phyloP scores from a whole-genome alignment of 116 monocot species.

The Iris pallida region DNA sequence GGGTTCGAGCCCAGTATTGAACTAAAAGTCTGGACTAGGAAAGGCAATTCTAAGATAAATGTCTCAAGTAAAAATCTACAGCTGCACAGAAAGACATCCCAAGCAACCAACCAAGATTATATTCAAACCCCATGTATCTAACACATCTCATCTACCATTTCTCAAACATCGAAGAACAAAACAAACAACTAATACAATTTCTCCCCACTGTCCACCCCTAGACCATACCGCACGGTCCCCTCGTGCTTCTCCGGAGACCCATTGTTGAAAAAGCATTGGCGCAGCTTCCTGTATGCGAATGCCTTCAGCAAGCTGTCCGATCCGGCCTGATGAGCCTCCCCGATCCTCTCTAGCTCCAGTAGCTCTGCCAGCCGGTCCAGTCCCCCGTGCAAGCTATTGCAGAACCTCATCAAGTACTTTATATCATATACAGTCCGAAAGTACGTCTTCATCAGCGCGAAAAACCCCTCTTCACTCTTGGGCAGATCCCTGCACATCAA shows the following conservation, averaged over 20 bases:
- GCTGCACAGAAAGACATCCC: too few relatives aligned
- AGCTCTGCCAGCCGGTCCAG: slow-evolving; percentile 7
- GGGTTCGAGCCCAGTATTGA: too few relatives aligned
- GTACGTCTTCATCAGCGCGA: not conserved
- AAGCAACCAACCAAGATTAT: too few relatives aligned
- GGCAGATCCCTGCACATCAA: slow-evolving; percentile 1
- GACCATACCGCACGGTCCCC: slow-evolving; percentile 10
- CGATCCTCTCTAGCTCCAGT: slow-evolving; percentile 6
- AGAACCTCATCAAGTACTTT: slow-evolving; percentile 10
- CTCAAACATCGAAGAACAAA: too few relatives aligned
- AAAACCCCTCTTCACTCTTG: not conserved
- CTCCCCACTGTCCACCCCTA: slow-evolving; percentile 5
- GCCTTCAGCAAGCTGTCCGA: slow-evolving; percentile 1
- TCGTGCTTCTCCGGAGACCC: slow-evolving; percentile 1
- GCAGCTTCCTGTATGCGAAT: not conserved
- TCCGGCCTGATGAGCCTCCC: slow-evolving; percentile 4
- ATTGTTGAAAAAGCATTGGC: slow-evolving; percentile 8
- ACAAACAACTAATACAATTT: too few relatives aligned
- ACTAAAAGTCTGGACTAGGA: too few relatives aligned
- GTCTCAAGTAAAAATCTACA: too few relatives aligned
- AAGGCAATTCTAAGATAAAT: too few relatives aligned
- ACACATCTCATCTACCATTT: too few relatives aligned
- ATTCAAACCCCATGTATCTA: too few relatives aligned
- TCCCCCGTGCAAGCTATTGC: slow-evolving; percentile 6
- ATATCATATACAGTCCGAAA: slow-evolving; percentile 9